Base-by-base conservation (phyloP, 106 monocot species). In the Posidonia australis region DNA sequence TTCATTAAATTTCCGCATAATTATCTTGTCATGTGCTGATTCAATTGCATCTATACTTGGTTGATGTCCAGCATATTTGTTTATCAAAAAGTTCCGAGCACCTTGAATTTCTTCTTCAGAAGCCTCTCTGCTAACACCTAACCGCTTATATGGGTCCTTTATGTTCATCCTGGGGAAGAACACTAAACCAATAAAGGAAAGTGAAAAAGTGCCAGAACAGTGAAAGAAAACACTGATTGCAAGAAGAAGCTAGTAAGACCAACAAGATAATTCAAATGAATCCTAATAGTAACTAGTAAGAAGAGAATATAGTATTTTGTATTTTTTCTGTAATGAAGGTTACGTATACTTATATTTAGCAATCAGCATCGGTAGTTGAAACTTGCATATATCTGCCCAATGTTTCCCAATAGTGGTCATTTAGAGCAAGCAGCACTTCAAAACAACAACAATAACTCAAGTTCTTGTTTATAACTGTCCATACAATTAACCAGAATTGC, bases 51-150 rank as follows among this genome's bases (percentile, higher is more conserved):
- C 90, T 57, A 96, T 67, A 60, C 94, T 96, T 67, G 90, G 84
- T 56, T 87, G 76, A 61, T 96, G 90, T 42, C 82, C 78, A 31
- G 82, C 79, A 74, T 96, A 90, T 77, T 77, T 84, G 30, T 80
- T 90, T 60, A 90, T 78, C 52, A 96, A 72, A 70, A 78, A 96
- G 60, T 90, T 96, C 31, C 94, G 76, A 25, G 94, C 90, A 68
- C 86, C 90, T 84, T 90, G 94, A 71, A 96, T 96, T 75, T 96
- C 94, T 74, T 96, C 94, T 87, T 80, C 81, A 67, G 90, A 90
- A 76, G 94, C 94, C 51, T 96, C 94, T 55, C 67, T 75, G 65
- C 90, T 90, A 25, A 96, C 82, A 49, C 94, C 94, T 43, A 96
- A 82, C 26, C 86, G 68, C 65, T 87, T 77, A 45, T 96, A 87